phyloP scores from a whole-genome alignment of 192 early-diverging fungal species.

The Dissophora globulifera region DNA sequence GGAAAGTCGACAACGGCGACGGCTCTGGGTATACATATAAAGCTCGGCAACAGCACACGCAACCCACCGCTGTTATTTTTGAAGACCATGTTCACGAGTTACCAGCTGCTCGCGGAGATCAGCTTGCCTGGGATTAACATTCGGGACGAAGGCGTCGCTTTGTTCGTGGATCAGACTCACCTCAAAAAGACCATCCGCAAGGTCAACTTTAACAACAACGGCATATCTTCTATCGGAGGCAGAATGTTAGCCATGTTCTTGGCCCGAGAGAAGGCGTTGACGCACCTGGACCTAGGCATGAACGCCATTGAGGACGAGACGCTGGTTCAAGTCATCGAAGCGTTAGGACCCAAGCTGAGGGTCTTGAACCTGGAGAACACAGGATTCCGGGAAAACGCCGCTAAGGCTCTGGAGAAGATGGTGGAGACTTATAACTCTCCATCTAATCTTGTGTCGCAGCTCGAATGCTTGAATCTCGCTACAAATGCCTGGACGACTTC shows the following conservation, averaged over 20 bases:
- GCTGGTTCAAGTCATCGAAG: constrained; percentile 7
- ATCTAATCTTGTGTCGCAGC: constrained; percentile 4
- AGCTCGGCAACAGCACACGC: neutral
- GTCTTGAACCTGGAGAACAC: constrained; percentile 32
- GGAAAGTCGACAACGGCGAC: neutral
- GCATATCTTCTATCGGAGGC: constrained; percentile 23
- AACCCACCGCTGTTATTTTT: constrained; percentile 13
- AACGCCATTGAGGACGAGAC: constrained; percentile 26
- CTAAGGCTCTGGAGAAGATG: constrained; percentile 27
- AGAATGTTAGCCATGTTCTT: constrained; percentile 8
- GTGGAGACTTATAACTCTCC: constrained; percentile 5
- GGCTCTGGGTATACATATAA: constrained; percentile 1
- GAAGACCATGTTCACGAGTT: constrained; percentile 15
- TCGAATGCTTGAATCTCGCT: constrained; percentile 28
- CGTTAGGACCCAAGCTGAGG: constrained; percentile 19
- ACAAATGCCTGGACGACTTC: constrained; percentile 34
- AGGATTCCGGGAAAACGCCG: constrained; percentile 28
- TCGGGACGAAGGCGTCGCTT: constrained; percentile 19
- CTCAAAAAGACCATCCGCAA: constrained; percentile 17
- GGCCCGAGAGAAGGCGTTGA: constrained; percentile 10
- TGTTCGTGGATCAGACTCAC: constrained; percentile 7
- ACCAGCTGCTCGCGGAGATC: constrained; percentile 1
- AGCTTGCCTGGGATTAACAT: constrained; percentile 26
- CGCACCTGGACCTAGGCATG: constrained; percentile 26
- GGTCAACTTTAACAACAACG: constrained; percentile 29